Conservation (phyloP, 345 rosid species). For the Rubroshorea leprosula region DNA sequence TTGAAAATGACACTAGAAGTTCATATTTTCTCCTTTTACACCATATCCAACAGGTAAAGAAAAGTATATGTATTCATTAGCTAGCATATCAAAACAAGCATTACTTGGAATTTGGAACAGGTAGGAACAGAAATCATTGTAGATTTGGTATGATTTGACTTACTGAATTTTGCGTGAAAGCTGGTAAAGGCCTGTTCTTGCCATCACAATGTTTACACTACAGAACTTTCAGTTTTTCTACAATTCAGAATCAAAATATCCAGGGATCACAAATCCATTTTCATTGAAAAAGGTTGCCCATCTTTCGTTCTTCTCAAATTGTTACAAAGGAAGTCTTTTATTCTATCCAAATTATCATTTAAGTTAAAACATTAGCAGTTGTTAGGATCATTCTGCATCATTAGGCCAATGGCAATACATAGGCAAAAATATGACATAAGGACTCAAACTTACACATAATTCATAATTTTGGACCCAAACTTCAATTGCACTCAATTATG, state of each 20-base stretch:
- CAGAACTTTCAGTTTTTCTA: constrained; percentile 48
- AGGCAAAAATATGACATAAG: too few relatives aligned
- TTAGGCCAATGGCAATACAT: not conserved
- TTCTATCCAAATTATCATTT: not conserved
- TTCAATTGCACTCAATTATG: too few relatives aligned
- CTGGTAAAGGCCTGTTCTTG: constrained; percentile 39
- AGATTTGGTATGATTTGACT: constrained; percentile 10
- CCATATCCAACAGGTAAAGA: too few relatives aligned
- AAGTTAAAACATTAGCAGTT: not conserved
- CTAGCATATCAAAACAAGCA: not conserved
- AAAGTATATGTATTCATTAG: too few relatives aligned
- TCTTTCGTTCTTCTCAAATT: not conserved
- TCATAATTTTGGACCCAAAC: not conserved
- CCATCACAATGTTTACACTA: constrained; percentile 36
- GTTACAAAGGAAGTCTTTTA: not conserved
- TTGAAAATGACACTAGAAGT: not conserved
- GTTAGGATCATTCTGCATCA: too few relatives aligned
- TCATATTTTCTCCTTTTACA: too few relatives aligned
- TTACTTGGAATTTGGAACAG: not conserved
- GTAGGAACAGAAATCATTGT: not conserved
- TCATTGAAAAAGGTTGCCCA: not conserved
- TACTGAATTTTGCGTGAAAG: constrained; percentile 34
- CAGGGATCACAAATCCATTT: constrained; percentile 8
- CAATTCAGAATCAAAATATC: constrained; percentile 13
- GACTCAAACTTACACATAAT: too few relatives aligned